A percentile compares a stretch with the other conserved stretches of the same genome.
phyloP scores from a whole-genome alignment of 169 alveolate genomes.

The Cryptosporidium ubiquitum region DNA sequence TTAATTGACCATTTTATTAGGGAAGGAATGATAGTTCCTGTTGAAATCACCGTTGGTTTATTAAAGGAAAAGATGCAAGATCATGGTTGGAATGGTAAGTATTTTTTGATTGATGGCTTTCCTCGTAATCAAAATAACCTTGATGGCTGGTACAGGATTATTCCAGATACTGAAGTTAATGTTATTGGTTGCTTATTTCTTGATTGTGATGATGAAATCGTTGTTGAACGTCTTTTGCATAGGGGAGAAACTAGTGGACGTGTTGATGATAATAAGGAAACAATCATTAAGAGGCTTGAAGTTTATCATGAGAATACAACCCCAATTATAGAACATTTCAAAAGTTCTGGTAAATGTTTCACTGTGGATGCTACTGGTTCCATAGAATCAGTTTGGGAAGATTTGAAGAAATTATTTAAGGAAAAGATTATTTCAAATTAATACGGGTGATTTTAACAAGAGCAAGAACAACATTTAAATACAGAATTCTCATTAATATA shows the following conservation, averaged over 20 bases:
- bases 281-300: slow-evolving; percentile 90
- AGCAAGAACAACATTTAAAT: not conserved
- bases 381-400: slow-evolving; percentile 85
- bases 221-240: slow-evolving; percentile 82
- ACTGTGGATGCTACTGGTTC: slow-evolving; percentile 82
- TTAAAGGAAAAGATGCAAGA: slow-evolving; percentile 89
- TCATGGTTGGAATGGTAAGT: slow-evolving; percentile 88
- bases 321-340: slow-evolving; percentile 90
- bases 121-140: slow-evolving; percentile 93
- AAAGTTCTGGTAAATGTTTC: slow-evolving; percentile 83
- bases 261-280: slow-evolving; percentile 94
- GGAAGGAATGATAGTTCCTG: slow-evolving; percentile 95
- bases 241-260: slow-evolving; percentile 92
- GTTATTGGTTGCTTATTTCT: slow-evolving; percentile 79
- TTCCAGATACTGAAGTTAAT: slow-evolving; percentile 78
- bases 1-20: slow-evolving; percentile 85
- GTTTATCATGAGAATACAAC: slow-evolving; percentile 91
- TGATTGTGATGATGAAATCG: slow-evolving; percentile 83
- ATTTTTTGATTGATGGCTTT: slow-evolving; percentile 94
- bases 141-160: slow-evolving; percentile 86
- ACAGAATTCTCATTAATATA: no score
- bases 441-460: not conserved
- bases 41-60: slow-evolving; percentile 90
- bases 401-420: slow-evolving; percentile 32
- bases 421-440: slow-evolving; percentile 9